Evolutionary conservation across 495 filamentous ascomycete species (phyloP).

Genomic region (Apodospora peruviana): DNA sequence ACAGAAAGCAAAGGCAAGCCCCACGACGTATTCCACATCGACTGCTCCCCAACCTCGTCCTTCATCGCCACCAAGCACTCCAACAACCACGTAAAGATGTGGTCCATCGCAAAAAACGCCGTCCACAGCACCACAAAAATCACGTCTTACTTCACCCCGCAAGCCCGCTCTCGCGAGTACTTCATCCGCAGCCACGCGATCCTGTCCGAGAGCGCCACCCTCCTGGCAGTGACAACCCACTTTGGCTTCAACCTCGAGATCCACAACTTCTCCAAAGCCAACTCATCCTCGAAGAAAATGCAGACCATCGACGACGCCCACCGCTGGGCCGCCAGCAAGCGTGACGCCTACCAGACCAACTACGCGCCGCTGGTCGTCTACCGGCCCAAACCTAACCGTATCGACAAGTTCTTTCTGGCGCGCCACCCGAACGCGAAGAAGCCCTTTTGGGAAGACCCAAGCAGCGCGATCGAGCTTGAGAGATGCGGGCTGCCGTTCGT

Average conservation of each 20-base stretch:
- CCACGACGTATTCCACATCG: conserved; percentile 20
- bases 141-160: conserved; percentile 21
- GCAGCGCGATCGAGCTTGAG: conserved; percentile 17
- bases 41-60: conserved; percentile 11
- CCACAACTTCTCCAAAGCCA: conserved; percentile 23
- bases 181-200: conserved; percentile 25
- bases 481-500: conserved; percentile 20
- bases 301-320: conserved; percentile 27
- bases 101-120: conserved; percentile 17
- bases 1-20: conserved; percentile 16
- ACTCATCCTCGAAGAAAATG: conserved; percentile 15
- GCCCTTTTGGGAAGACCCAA: conserved; percentile 21
- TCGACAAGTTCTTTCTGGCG: conserved; percentile 22
- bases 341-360: conserved; percentile 18
- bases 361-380: conserved; percentile 22
- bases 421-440: conserved; percentile 16
- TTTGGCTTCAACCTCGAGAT: conserved; percentile 25
- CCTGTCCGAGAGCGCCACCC: conserved; percentile 18
- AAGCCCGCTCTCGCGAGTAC: conserved; percentile 24
- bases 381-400: conserved; percentile 20
- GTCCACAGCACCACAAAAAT: conserved; percentile 21
- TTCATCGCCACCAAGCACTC: conserved; percentile 19
- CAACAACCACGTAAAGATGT: conserved; percentile 23
- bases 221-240: conserved; percentile 23
- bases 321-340: conserved; percentile 20